These are phyloP conservation scores for Cicer judaicum DNA, from an alignment of 306 rosid species.

Conservation along the genomic window DNA sequence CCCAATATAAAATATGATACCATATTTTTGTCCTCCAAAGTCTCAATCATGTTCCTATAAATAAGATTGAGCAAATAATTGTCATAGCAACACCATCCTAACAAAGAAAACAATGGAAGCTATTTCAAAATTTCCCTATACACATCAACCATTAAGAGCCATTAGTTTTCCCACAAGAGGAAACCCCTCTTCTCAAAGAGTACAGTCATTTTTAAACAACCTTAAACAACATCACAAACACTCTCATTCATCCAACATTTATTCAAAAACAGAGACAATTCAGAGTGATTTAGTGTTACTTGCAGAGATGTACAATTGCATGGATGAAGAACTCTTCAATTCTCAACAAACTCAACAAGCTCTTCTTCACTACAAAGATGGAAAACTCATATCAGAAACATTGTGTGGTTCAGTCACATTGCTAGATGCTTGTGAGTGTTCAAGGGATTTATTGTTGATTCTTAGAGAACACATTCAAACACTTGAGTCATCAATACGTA, in stretches of 20 bases:
- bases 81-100: constrained; percentile 24
- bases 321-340: constrained; percentile 65
- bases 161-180: constrained; percentile 78
- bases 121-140: constrained; percentile 23
- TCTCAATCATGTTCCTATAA: constrained; percentile 44
- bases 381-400: constrained; percentile 53
- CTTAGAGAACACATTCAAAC: constrained; percentile 66
- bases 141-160: constrained; percentile 69
- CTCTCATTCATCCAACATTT: constrained; percentile 32
- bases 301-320: constrained; percentile 61
- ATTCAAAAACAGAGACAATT: constrained; percentile 52
- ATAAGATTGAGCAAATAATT: constrained; percentile 46
- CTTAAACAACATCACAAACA: constrained; percentile 50
- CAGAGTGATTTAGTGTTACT: constrained; percentile 59
- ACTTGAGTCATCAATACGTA: constrained; percentile 67
- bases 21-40: constrained; percentile 26
- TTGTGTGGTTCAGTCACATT: constrained; percentile 60
- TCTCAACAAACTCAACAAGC: constrained; percentile 63
- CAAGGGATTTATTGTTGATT: constrained; percentile 56
- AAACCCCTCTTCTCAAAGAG: constrained; percentile 56
- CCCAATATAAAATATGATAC: constrained; percentile 16
- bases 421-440: constrained; percentile 63
- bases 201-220: constrained; percentile 58
- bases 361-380: constrained; percentile 53
- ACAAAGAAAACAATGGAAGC: constrained; percentile 48